A percentile compares a stretch with the other conserved stretches of the same genome.
Conservation (phyloP, 2,329 filamentous ascomycete species). For the Colletotrichum tropicale region DNA sequence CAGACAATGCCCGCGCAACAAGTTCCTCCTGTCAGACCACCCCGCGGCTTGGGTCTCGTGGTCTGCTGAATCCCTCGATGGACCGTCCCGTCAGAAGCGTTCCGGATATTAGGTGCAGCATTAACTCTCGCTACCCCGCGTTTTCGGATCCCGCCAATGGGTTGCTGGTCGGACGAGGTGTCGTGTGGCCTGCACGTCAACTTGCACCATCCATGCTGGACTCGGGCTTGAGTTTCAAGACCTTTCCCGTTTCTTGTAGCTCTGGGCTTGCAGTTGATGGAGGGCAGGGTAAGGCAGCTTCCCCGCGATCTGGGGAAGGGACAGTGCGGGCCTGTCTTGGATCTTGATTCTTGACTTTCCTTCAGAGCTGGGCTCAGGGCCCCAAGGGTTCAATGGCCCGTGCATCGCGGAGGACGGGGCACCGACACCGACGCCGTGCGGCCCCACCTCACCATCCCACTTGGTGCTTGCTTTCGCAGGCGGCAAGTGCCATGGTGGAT, state of each 20-base stretch:
- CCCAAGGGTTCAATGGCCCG: neutral
- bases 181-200: neutral
- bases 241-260: neutral
- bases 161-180: neutral
- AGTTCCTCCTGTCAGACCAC: neutral
- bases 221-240: neutral
- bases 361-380: neutral
- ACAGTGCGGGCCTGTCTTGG: neutral
- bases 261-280: neutral
- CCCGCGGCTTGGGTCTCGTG: neutral
- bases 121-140: constrained; percentile 17
- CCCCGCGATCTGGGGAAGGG: constrained; percentile 10
- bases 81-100: neutral
- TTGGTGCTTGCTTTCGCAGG: neutral
- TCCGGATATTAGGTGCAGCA: neutral
- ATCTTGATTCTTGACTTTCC: neutral
- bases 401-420: neutral
- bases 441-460: constrained; percentile 15
- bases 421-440: constrained; percentile 4
- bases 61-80: neutral
- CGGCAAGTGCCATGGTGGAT: constrained; percentile 3
- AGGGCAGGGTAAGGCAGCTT: neutral
- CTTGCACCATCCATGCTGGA: neutral
- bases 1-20: neutral
- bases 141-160: neutral